Percentiles rank a stretch among this genome's conserved stretches.
Evolutionary conservation across 306 rosid genomes (phyloP).

Genomic region (Prunus mongolica): DNA sequence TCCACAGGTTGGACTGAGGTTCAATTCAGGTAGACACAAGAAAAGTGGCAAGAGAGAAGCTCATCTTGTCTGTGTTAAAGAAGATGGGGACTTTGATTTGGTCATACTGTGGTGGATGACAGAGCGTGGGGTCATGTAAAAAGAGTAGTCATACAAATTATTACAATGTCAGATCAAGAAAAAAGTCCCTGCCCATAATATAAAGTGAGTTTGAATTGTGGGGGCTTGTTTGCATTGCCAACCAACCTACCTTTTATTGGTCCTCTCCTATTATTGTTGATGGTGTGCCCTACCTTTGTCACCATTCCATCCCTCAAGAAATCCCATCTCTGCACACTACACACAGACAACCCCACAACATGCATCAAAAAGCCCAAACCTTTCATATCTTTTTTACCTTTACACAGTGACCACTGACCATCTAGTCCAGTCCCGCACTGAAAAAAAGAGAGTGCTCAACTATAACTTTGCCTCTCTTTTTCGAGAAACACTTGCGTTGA

Average conservation of each 20-base stretch:
- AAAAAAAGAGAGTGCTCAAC: background rate
- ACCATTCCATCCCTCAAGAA: slow-evolving; percentile 54
- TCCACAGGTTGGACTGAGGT: background rate
- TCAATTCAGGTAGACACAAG: background rate
- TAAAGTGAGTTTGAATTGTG: slow-evolving; percentile 10
- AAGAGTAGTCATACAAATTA: background rate
- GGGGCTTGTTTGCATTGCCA: slow-evolving; percentile 21
- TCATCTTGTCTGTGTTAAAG: background rate
- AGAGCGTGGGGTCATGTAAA: background rate
- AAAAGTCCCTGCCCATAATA: slow-evolving; percentile 18
- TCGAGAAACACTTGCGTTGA: too few species aligned
- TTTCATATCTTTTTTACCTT: slow-evolving; percentile 18
- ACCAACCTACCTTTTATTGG: slow-evolving; percentile 20
- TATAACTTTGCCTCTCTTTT: background rate
- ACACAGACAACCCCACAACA: slow-evolving; percentile 39
- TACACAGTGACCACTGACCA: slow-evolving; percentile 12
- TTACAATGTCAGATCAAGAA: slow-evolving; percentile 6
- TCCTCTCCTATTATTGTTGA: slow-evolving; percentile 17
- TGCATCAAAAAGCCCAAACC: slow-evolving; percentile 26
- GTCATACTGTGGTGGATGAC: background rate
- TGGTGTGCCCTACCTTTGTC: slow-evolving; percentile 60
- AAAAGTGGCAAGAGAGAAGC: background rate
- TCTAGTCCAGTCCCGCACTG: background rate
- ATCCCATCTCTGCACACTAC: slow-evolving; percentile 25
- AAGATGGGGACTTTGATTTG: background rate